These are phyloP conservation scores for Penicillium simplicissimum DNA, from an alignment of 495 filamentous ascomycete genomes.

Conservation along the genomic window DNA sequence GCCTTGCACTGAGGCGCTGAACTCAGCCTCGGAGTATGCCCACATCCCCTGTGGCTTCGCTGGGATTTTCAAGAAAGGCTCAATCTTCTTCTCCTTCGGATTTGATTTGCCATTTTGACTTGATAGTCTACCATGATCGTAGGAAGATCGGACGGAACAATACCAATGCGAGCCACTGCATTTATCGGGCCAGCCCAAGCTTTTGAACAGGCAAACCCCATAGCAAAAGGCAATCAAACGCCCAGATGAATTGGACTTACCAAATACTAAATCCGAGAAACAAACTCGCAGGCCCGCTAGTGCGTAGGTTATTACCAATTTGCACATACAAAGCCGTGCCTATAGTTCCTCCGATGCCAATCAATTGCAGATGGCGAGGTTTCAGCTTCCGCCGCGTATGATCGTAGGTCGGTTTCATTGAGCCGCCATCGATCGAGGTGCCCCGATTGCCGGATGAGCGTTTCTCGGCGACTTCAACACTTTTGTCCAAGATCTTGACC, in stretches of 20 bases:
- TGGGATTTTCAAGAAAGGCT: background rate
- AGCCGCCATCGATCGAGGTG: slow-evolving; percentile 29
- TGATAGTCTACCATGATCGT: background rate
- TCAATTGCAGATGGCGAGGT: slow-evolving; percentile 69
- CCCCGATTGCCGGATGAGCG: slow-evolving; percentile 18
- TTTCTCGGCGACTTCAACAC: slow-evolving; percentile 23
- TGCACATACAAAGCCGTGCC: slow-evolving; percentile 80
- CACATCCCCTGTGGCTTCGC: background rate
- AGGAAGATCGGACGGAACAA: background rate
- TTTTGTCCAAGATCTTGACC: slow-evolving; percentile 16
- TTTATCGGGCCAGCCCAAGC: slow-evolving; percentile 3
- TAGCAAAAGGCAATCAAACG: background rate
- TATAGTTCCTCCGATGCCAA: slow-evolving; percentile 75
- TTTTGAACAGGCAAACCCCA: background rate
- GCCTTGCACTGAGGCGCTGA: background rate
- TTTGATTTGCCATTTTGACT: background rate
- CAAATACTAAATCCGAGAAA: slow-evolving; percentile 66
- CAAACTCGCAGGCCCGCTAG: slow-evolving; percentile 73
- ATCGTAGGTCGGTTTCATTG: slow-evolving; percentile 38
- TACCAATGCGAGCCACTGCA: background rate
- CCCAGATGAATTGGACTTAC: slow-evolving; percentile 24
- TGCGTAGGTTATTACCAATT: slow-evolving; percentile 65
- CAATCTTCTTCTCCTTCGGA: background rate
- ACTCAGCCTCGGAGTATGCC: background rate
- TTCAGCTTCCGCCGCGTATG: slow-evolving; percentile 60